These are phyloP conservation scores for Leucoagaricus sp. DNA, from an alignment of 1,284 basidiomycete genomes.

Conservation along the genomic window DNA sequence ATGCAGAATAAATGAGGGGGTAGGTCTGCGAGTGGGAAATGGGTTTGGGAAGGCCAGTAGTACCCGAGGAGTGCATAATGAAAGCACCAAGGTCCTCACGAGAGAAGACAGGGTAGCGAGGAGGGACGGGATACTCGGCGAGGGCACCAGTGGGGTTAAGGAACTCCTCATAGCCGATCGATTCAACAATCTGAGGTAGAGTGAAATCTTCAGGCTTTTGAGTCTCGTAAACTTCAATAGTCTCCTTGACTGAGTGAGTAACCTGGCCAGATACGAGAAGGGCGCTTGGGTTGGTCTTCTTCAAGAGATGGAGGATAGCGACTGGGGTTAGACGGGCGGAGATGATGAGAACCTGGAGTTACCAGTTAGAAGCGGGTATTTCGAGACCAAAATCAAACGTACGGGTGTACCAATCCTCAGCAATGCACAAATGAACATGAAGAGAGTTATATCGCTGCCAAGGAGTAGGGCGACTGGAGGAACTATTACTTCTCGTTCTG, in stretches of 20 bases:
- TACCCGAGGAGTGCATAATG: conserved; percentile 40
- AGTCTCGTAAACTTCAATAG: conserved; percentile 21
- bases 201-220: conserved; percentile 1
- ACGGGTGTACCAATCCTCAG: conserved; percentile 22
- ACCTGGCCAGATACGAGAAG: conserved; percentile 33
- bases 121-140: conserved; percentile 24
- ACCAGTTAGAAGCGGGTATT: neutral
- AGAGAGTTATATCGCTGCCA: conserved; percentile 38
- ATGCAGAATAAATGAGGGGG: conserved; percentile 32
- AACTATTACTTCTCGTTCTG: conserved; percentile 22
- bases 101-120: conserved; percentile 22
- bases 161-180: conserved; percentile 28
- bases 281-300: conserved; percentile 29
- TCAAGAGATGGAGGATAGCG: conserved; percentile 36
- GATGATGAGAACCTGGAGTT: conserved; percentile 32
- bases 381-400: neutral
- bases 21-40: conserved; percentile 37
- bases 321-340: conserved; percentile 36
- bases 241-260: conserved; percentile 29
- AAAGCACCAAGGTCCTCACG: conserved; percentile 32
- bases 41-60: conserved; percentile 40
- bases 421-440: conserved; percentile 37
- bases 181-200: conserved; percentile 21
- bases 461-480: conserved; percentile 38
- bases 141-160: conserved; percentile 18